Conservation (phyloP, 495 filamentous ascomycete genomes). For the Venustampulla echinocandica region DNA sequence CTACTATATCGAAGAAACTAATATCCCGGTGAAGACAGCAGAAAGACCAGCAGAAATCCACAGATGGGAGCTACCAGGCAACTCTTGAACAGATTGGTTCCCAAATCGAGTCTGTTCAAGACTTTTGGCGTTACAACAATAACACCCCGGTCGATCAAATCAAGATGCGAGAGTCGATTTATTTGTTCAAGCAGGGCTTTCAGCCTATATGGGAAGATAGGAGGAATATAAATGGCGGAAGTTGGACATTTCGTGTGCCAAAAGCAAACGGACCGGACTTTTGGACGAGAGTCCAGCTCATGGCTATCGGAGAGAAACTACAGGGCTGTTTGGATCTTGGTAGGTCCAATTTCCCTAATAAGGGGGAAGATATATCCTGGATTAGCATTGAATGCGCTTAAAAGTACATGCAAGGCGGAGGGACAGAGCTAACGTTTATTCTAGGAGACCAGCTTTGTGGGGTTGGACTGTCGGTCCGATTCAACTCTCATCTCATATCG, state of each 20-base stretch:
- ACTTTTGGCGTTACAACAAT: slow-evolving; percentile 86
- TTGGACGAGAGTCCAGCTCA: slow-evolving; percentile 69
- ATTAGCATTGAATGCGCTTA: too few species aligned
- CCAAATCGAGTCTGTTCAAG: slow-evolving; percentile 64
- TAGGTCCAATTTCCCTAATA: slow-evolving; percentile 27
- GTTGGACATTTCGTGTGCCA: slow-evolving; percentile 80
- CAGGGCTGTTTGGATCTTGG: slow-evolving; percentile 65
- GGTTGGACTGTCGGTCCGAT: slow-evolving; percentile 61
- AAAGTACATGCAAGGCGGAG: too few species aligned
- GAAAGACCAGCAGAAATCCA: slow-evolving; percentile 33
- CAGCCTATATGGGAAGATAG: slow-evolving; percentile 87
- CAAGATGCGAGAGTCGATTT: slow-evolving; percentile 71
- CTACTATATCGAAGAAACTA: too few species aligned
- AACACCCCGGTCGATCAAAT: slow-evolving; percentile 73
- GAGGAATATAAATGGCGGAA: slow-evolving; percentile 69
- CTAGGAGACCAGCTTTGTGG: slow-evolving; percentile 74
- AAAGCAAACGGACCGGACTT: slow-evolving; percentile 64
- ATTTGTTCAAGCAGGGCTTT: slow-evolving; percentile 82
- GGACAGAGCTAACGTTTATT: background rate
- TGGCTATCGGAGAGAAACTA: slow-evolving; percentile 79
- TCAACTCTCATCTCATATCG: slow-evolving; percentile 68
- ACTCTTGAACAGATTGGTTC: slow-evolving; percentile 58
- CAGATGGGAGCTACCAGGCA: slow-evolving; percentile 45
- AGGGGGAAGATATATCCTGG: background rate
- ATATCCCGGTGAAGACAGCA: slow-evolving; percentile 24